A percentile compares a stretch with the other conserved stretches of the same genome.
Conservation (phyloP, 768 basidiomycete genomes). For the Pleurotus pulmonarius region DNA sequence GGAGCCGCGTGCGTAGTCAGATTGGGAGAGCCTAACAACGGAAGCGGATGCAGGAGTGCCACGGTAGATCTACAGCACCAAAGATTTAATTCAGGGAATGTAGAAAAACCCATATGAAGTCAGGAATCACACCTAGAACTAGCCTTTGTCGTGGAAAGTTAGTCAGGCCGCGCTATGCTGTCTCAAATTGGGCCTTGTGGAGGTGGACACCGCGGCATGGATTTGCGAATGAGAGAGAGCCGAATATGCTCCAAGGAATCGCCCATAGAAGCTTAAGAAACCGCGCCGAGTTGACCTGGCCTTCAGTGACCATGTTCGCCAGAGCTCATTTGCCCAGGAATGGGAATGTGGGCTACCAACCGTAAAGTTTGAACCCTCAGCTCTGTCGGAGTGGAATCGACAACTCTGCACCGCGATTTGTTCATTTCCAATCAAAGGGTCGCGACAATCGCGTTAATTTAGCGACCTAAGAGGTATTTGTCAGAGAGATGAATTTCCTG, state of each 20-base stretch:
- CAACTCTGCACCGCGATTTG: neutral
- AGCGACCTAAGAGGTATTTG: neutral
- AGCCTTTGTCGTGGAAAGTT: neutral
- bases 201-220: too few relatives aligned
- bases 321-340: neutral
- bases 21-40: neutral
- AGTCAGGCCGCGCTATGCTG: neutral
- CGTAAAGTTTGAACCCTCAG: neutral
- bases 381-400: neutral
- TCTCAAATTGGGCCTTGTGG: neutral
- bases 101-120: neutral
- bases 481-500: too few relatives aligned
- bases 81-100: neutral
- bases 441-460: neutral
- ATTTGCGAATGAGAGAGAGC: too few relatives aligned
- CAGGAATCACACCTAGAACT: neutral
- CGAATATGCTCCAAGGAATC: neutral
- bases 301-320: neutral
- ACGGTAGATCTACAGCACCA: neutral
- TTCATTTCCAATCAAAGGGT: neutral
- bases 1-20: neutral
- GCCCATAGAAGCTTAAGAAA: neutral
- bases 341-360: neutral
- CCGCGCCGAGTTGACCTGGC: neutral
- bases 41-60: neutral